A percentile compares a stretch with the other conserved stretches of the same genome.
phyloP scores from a whole-genome alignment of 257 asterid genomes.

The Haberlea rhodopensis region DNA sequence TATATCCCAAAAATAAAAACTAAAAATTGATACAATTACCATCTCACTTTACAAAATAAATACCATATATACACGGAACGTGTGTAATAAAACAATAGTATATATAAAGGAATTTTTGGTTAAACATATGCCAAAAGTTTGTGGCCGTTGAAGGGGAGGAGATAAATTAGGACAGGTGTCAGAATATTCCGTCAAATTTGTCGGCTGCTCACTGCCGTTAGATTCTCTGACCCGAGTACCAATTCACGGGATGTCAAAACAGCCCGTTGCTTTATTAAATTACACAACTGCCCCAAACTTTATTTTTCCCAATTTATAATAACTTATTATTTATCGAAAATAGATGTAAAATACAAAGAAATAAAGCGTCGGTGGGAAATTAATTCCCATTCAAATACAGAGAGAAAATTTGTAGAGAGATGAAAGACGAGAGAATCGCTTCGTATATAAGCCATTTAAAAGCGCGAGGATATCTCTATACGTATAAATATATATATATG shows the following conservation, averaged over 20 bases:
- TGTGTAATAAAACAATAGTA: too few species aligned
- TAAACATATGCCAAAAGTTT: background rate
- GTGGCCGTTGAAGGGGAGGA: background rate
- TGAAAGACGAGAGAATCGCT: slow-evolving; percentile 26
- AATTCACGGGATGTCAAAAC: slow-evolving; percentile 4
- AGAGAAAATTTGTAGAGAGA: slow-evolving; percentile 13
- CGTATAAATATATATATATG: background rate
- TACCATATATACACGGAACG: too few species aligned
- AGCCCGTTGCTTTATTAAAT: background rate
- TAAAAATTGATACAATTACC: too few species aligned
- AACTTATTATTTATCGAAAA: too few species aligned
- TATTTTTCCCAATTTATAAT: slow-evolving; percentile 1
- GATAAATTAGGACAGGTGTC: slow-evolving; percentile 21
- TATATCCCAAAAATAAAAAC: too few species aligned
- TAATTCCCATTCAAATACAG: slow-evolving; percentile 20
- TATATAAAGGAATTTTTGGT: too few species aligned
- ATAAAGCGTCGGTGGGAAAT: slow-evolving; percentile 39
- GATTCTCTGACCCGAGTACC: slow-evolving; percentile 26
- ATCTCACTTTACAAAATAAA: too few species aligned
- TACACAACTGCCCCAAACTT: slow-evolving; percentile 9
- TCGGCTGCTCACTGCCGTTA: slow-evolving; percentile 40
- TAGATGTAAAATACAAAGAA: slow-evolving; percentile 16
- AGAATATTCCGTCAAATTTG: slow-evolving; percentile 29
- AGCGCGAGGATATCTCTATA: slow-evolving; percentile 1
- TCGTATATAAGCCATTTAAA: slow-evolving; percentile 26